Evolutionary conservation across 495 filamentous ascomycete genomes (phyloP), one percentile per base, ranked within the genome.

Genomic region (Monascus purpureus): DNA sequence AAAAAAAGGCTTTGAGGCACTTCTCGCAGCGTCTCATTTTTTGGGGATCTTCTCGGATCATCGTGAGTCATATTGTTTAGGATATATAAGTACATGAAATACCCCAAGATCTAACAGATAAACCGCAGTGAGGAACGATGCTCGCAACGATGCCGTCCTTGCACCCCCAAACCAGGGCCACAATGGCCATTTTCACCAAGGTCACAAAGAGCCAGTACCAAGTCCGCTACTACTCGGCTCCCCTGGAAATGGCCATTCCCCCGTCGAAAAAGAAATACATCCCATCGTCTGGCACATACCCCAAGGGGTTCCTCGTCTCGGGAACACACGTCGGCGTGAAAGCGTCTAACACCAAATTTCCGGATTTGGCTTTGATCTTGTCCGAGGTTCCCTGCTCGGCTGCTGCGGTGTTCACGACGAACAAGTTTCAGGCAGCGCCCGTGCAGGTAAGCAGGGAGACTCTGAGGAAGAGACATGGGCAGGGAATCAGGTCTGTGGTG

Each of bases 361-460:
- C 85, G 9, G 90, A 99, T 47, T 69, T 99, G 25, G 84, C 87
- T 13, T 67, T 99, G 31, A 69, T 99, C 37, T 72, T 76, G 13
- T 96, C 92, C 6, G 80, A 93, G 37, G 68, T 67, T 28, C 92
- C 86, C 18, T 94, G 86, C 55, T 72, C 82, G n/a, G 90, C 80
- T 4, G 85, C 87, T 1, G 88, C 86, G 2, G 90, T 96, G 8
- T 92, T 95, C 63, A 99, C 90, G 27, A 86, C 85, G 57, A 99
- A 96, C 63, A 90, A 87, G 55, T 99, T 96, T 61, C 87, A 93
- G 51, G 90, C 90, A 13, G 90, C 90, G 16, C 90, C 90, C 11
- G 85, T 97, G 25, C 81, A 82, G 27, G 77, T 92, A 32, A 84
- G 79, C 48, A 68, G 74, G 36, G 61, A 76, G 32, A 77, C 80